Evolutionary conservation across 2,329 filamentous ascomycete genomes (phyloP), one percentile per base, ranked within the genome.

Genomic region (Stachybotrys elegans): DNA sequence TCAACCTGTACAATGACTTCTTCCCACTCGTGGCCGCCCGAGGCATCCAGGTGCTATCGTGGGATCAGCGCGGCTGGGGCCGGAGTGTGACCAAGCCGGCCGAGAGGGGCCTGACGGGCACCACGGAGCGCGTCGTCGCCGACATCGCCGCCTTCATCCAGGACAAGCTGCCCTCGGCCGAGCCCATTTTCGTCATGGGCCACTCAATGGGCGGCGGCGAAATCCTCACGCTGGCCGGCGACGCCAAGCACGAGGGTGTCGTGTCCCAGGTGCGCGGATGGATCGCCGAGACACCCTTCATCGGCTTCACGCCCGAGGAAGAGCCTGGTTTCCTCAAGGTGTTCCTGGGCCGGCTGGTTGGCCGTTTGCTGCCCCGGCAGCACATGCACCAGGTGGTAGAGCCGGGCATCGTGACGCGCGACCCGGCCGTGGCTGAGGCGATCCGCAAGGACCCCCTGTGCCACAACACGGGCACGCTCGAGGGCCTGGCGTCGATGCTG

Each of bases 41-140:
- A 43, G 87, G 86, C 49, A 90, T 96, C 55, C 81, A 87, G 57
- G 78, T 88, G 39, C 79, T 85, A 57, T 76, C 80, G 49, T 87
- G 91, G 61, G 91, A 96, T 63, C 91, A 95, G 71, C 83, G 81
- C 62, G 90, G 91, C 61, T 96, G 90, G 90, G 91, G 91, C 48
- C 82, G 79, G 44, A 86, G 81, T 43, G 86, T 84, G 19, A 72
- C 67, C 29, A 73, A 71, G 42, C 69, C 78, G 19, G 65, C 76
- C 12, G 76, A 92, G 48, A 75, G 72, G 54, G 91, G 91, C 40
- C 71, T 81, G 43, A 88, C 86, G 2, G 91, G 91, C 6, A 75
- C 84, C 6, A 95, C 90, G 2, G 51, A 73, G 2, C 76, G 73
- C 44, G 88, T 95, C 45, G 70, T 95, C 36, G 73, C 77, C 46